Percentiles rank a stretch among this genome's conserved stretches.
phyloP scores from a whole-genome alignment of 306 rosid species.

The Castanospermum australe region DNA sequence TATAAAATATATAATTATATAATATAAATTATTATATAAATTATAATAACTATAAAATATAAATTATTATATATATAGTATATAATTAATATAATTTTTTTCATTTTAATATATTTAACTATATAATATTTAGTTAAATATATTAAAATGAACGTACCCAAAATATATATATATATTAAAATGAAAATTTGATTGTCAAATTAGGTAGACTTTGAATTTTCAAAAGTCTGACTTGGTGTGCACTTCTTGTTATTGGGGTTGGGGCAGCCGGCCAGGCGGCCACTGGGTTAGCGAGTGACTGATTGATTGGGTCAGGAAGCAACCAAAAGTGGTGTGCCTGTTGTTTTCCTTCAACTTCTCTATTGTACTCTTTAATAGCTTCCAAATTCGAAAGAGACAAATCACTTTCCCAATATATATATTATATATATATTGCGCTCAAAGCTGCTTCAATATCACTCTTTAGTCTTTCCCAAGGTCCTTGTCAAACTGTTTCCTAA shows the following conservation, averaged over 20 bases:
- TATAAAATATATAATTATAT: too few species aligned
- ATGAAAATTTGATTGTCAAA: background rate
- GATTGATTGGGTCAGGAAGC: background rate
- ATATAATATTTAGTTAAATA: too few species aligned
- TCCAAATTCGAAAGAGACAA: slow-evolving; percentile 33
- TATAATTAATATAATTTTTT: too few species aligned
- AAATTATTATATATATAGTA: too few species aligned
- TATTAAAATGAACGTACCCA: too few species aligned
- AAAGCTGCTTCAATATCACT: slow-evolving; percentile 16
- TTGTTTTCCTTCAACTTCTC: slow-evolving; percentile 32
- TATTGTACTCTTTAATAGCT: background rate
- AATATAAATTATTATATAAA: too few species aligned
- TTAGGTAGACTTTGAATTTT: slow-evolving; percentile 37
- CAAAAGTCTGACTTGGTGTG: slow-evolving; percentile 31
- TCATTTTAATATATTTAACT: too few species aligned
- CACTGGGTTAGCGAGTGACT: background rate
- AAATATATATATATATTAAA: too few species aligned
- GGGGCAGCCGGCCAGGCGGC: slow-evolving; percentile 22
- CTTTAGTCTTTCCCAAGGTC: slow-evolving; percentile 20
- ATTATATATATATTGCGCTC: background rate
- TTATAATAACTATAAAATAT: too few species aligned
- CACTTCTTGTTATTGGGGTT: slow-evolving; percentile 19
- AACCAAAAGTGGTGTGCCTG: background rate
- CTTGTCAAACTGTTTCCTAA: too few species aligned
- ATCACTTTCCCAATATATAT: background rate